Conservation (phyloP, 768 basidiomycete genomes). For the Pleurotus citrinopileatus region DNA sequence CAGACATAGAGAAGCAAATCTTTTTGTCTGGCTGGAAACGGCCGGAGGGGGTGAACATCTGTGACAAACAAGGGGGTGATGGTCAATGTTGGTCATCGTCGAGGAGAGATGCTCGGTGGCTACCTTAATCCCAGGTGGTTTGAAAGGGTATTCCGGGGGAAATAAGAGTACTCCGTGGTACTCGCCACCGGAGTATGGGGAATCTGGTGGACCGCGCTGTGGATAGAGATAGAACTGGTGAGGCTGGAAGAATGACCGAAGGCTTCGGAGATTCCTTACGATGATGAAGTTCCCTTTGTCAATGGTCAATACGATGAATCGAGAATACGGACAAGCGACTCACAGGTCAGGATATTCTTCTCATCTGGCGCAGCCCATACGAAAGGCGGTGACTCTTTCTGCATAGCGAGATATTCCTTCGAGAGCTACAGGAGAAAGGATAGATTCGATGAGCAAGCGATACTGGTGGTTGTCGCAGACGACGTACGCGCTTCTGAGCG, state of each 20-base stretch:
- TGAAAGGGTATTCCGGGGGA: constrained; percentile 94
- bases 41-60: constrained; percentile 92
- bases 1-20: constrained; percentile 98
- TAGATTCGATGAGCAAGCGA: not conserved
- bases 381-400: constrained; percentile 91
- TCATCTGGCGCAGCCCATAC: constrained; percentile 95
- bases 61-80: not conserved
- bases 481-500: constrained; percentile 75
- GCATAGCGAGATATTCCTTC: constrained; percentile 92
- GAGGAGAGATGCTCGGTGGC: not conserved
- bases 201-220: constrained; percentile 92
- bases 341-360: constrained; percentile 95
- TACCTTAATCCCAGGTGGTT: constrained; percentile 95
- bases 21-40: constrained; percentile 91
- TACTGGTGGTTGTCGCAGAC: not conserved
- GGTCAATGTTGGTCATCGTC: not conserved
- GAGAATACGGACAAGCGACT: constrained; percentile 27
- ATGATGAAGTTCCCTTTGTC: constrained; percentile 90
- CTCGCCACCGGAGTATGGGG: constrained; percentile 88
- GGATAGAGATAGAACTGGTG: constrained; percentile 17
- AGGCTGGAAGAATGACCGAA: constrained; percentile 3
- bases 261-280: constrained; percentile 41
- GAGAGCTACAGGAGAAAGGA: constrained; percentile 45
- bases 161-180: constrained; percentile 93
- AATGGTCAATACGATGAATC: constrained; percentile 6